Percentiles rank a stretch among this genome's conserved stretches.
phyloP scores from a whole-genome alignment of 768 basidiomycete genomes.

The Lentinula raphanica region DNA sequence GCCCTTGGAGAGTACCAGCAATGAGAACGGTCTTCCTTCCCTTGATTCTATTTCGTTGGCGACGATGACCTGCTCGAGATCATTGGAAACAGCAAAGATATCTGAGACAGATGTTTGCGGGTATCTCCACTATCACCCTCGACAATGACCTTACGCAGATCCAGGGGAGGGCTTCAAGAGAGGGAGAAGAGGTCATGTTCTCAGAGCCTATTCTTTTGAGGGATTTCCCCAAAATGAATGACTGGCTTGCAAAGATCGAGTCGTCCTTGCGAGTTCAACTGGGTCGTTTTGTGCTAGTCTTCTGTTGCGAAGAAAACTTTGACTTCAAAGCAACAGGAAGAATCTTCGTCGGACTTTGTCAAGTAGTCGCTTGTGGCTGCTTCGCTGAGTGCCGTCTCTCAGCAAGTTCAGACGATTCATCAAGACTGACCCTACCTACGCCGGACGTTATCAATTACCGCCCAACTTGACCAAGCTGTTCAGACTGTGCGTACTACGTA shows the following conservation, averaged over 20 bases:
- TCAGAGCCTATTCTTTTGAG: constrained; percentile 79
- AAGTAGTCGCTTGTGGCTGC: constrained; percentile 99
- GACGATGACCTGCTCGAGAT: constrained; percentile 98
- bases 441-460: constrained; percentile 88
- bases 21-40: constrained; percentile 95
- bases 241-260: constrained; percentile 93
- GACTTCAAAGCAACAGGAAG: constrained; percentile 99
- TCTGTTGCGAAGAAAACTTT: constrained; percentile 99
- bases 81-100: constrained; percentile 99
- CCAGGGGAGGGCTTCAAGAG: constrained; percentile 89
- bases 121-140: constrained; percentile 82
- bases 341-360: constrained; percentile 97
- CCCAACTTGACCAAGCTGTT: constrained; percentile 90
- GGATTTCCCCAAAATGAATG: constrained; percentile 96
- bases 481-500: constrained; percentile 81
- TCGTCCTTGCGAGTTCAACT: constrained; percentile 90
- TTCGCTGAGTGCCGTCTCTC: constrained; percentile 97
- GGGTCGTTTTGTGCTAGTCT: constrained; percentile 98
- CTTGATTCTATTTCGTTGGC: constrained; percentile 99
- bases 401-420: constrained; percentile 99
- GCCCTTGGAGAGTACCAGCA: constrained; percentile 98
- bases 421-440: constrained; percentile 98
- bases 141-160: constrained; percentile 88
- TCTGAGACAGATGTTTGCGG: constrained; percentile 99
- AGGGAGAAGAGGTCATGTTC: constrained; percentile 92